A percentile compares a stretch with the other conserved stretches of the same genome.
Evolutionary conservation across 495 filamentous ascomycete genomes (phyloP).

Genomic region (Aspergillus leporis): DNA sequence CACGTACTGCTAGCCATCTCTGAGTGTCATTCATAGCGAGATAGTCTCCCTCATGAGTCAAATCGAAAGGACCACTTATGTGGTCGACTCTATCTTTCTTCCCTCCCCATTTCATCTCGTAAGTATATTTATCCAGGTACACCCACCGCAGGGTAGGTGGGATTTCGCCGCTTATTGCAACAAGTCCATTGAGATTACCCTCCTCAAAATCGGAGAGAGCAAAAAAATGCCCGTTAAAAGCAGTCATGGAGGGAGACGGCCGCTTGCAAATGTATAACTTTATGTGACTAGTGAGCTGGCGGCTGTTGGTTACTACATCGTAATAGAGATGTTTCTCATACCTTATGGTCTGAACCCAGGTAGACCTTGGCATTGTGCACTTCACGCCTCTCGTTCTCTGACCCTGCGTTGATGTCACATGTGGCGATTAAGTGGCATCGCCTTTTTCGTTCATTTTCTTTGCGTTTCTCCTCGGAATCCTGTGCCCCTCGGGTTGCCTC

Average conservation of each 20-base stretch:
- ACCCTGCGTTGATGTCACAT: constrained; percentile 22
- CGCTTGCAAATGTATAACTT: constrained; percentile 34
- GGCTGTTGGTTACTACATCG: background rate
- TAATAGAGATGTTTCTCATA: constrained; percentile 11
- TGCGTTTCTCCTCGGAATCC: constrained; percentile 26
- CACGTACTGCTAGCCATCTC: constrained; percentile 28
- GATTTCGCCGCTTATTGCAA: constrained; percentile 28
- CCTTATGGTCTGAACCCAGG: constrained; percentile 30
- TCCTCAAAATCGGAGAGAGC: constrained; percentile 26
- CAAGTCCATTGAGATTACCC: constrained; percentile 25
- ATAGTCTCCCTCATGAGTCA: constrained; percentile 28
- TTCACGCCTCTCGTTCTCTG: constrained; percentile 21
- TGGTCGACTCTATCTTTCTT: constrained; percentile 25
- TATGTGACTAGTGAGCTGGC: background rate
- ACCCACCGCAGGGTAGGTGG: constrained; percentile 31
- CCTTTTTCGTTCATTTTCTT: constrained; percentile 22
- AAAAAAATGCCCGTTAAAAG: constrained; percentile 30
- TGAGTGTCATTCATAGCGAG: constrained; percentile 28
- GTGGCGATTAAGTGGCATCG: constrained; percentile 26
- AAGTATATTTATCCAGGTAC: constrained; percentile 24
- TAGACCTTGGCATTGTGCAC: constrained; percentile 30
- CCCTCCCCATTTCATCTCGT: constrained; percentile 32
- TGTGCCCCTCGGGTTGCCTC: constrained; percentile 25
- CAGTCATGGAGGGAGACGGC: constrained; percentile 21
- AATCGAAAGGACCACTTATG: constrained; percentile 31